Percentiles rank a stretch among this genome's conserved stretches.
Conservation (phyloP, 108 stramenopile species). For the Fistulifera solaris region DNA sequence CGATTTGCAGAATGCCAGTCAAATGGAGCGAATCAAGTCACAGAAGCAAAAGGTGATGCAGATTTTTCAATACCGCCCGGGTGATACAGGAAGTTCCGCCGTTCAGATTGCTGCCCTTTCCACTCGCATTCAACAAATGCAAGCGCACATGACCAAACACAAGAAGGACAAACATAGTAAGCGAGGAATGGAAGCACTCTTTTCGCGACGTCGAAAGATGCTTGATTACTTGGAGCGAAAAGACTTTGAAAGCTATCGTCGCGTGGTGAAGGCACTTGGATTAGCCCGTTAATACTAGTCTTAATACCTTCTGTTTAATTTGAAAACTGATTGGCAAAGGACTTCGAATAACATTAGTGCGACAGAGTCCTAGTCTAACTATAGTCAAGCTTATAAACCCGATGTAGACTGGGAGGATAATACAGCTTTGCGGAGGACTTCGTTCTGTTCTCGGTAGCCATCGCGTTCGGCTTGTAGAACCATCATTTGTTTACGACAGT, state of each 20-base stretch:
- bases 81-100: conserved; percentile 65
- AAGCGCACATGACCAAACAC: conserved; percentile 72
- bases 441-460: conserved; percentile 64
- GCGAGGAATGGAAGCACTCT: conserved; percentile 74
- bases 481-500: conserved; percentile 60
- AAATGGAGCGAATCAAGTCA: conserved; percentile 61
- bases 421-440: conserved; percentile 44
- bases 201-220: conserved; percentile 76
- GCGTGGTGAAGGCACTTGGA: conserved; percentile 80
- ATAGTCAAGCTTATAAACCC: too few relatives aligned
- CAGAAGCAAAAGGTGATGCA: conserved; percentile 82
- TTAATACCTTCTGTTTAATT: background rate
- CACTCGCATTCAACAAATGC: conserved; percentile 83
- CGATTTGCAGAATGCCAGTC: conserved; percentile 69
- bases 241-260: conserved; percentile 74
- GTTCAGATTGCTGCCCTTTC: conserved; percentile 76
- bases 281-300: conserved; percentile 10
- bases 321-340: too few relatives aligned
- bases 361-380: too few relatives aligned
- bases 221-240: conserved; percentile 89
- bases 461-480: conserved; percentile 71
- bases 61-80: conserved; percentile 78
- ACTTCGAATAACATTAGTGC: too few relatives aligned
- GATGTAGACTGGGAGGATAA: background rate
- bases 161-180: conserved; percentile 77